phyloP scores from a whole-genome alignment of 179 eudicot genomes.

The Vitellaria paradoxa region DNA sequence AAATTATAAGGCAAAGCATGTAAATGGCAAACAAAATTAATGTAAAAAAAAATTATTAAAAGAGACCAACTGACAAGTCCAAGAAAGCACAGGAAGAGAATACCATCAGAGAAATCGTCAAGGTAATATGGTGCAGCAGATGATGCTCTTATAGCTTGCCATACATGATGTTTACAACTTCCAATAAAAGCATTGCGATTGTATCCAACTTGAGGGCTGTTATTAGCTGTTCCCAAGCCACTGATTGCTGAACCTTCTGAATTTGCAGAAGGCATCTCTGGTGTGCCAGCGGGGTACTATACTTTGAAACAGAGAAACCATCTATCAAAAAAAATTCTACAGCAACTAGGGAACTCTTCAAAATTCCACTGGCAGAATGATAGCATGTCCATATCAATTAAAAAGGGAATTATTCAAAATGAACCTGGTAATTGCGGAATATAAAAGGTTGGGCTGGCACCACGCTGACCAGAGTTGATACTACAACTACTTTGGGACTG shows the following conservation, averaged over 20 bases:
- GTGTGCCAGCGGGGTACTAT: slow-evolving; percentile 97
- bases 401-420: slow-evolving; percentile 5
- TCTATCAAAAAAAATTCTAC: neutral
- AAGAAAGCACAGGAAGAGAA: slow-evolving; percentile 16
- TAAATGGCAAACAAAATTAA: neutral
- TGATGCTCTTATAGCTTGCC: slow-evolving; percentile 99
- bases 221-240: slow-evolving; percentile 55
- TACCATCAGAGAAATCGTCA: slow-evolving; percentile 97
- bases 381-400: slow-evolving; percentile 9
- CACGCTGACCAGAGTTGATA: slow-evolving; percentile 87
- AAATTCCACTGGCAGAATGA: neutral
- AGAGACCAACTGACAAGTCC: neutral
- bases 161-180: slow-evolving; percentile 91
- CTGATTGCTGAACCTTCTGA: slow-evolving; percentile 70
- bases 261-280: slow-evolving; percentile 70
- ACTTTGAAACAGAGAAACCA: slow-evolving; percentile 16
- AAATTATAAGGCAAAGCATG: neutral
- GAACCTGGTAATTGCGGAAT: slow-evolving; percentile 98
- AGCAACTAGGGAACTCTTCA: neutral
- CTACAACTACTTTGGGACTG: slow-evolving; percentile 89
- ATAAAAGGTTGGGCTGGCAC: slow-evolving; percentile 95
- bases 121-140: slow-evolving; percentile 99
- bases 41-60: neutral
- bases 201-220: slow-evolving; percentile 68
- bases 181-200: slow-evolving; percentile 85